Base-by-base conservation (phyloP, 306 rosid species). In the Fragaria ananassa region DNA sequence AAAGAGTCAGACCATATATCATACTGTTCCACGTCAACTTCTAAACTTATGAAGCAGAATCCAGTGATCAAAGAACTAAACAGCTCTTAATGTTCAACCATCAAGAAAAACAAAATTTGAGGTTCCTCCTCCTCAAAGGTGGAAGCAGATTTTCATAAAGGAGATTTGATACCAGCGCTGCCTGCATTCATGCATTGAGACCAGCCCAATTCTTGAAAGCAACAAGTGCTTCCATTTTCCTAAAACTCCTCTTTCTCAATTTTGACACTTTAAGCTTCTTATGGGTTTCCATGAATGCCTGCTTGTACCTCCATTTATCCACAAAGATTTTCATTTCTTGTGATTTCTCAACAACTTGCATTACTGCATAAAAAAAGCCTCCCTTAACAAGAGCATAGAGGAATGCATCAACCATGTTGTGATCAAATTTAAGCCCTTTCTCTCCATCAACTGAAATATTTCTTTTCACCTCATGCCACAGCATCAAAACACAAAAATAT, bases 131-230 rank as follows among this genome's bases (percentile, higher is more conserved):
- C 69, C 71, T 12, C 74, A 72, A 67, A 75, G 68, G 25, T 68
- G 49, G 47, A 19, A 74, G 49, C 34, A 25, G 77, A 41, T 77
- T 80, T 62, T 65, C 15, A 8, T 73, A 54, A 56, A 34, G 42
- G 58, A 46, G 49, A 70, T 25, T 70, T 65, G 71, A 15, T 71
- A 76, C 46, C 23, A 69, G 68, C 77, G 66, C 46, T 23, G 47
- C 58, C 72, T 15, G 65, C 23, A 46, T 74, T 92, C 83, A 90
- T 41, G 90, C 84, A 87, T 79, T 92, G 79, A 95, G 84, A 80
- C 99, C 99, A 62, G 89, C 97, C 97, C 99, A 95, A 83, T 95
- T 95, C 90, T 92, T 92, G 81, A 95, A 95, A 84, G 96, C 97
- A 81, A 90, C 25, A 45, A 92, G 87, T 25, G 97, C 88, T 85